Percentiles rank a stretch among this genome's conserved stretches.
phyloP scores from a whole-genome alignment of 2,329 filamentous ascomycete species.

The Aspergillus tubingensis region DNA sequence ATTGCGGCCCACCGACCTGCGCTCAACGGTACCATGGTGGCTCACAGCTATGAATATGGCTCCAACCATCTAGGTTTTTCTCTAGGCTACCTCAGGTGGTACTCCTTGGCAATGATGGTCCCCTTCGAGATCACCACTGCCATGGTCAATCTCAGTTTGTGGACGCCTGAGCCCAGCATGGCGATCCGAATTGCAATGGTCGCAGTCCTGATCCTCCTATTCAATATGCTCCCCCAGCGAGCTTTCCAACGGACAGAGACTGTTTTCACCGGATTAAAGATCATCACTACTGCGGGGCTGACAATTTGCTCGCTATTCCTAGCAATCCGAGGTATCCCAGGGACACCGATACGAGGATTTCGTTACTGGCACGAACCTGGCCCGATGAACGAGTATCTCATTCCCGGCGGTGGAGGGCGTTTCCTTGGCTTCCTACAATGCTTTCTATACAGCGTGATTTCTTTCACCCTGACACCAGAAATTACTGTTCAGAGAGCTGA shows the following conservation, averaged over 20 bases:
- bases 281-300: slow-evolving; percentile 52
- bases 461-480: slow-evolving; percentile 57
- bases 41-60: slow-evolving; percentile 43
- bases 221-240: slow-evolving; percentile 51
- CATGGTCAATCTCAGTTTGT: slow-evolving; percentile 63
- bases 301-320: slow-evolving; percentile 54
- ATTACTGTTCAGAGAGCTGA: slow-evolving; percentile 57
- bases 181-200: slow-evolving; percentile 54
- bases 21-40: slow-evolving; percentile 42
- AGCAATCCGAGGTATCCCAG: slow-evolving; percentile 54
- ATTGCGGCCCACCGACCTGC: slow-evolving; percentile 41
- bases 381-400: slow-evolving; percentile 52
- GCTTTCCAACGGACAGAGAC: slow-evolving; percentile 53
- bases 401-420: slow-evolving; percentile 48
- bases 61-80: slow-evolving; percentile 43
- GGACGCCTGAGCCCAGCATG: slow-evolving; percentile 47
- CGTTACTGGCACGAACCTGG: slow-evolving; percentile 53
- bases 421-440: slow-evolving; percentile 54
- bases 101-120: slow-evolving; percentile 47
- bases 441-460: slow-evolving; percentile 53
- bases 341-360: slow-evolving; percentile 52
- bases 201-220: slow-evolving; percentile 57
- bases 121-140: slow-evolving; percentile 66
- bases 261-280: slow-evolving; percentile 52
- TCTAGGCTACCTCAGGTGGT: slow-evolving; percentile 49